Conservation (phyloP, 176 grass and related monocot species). For the Dactylis glomerata region DNA sequence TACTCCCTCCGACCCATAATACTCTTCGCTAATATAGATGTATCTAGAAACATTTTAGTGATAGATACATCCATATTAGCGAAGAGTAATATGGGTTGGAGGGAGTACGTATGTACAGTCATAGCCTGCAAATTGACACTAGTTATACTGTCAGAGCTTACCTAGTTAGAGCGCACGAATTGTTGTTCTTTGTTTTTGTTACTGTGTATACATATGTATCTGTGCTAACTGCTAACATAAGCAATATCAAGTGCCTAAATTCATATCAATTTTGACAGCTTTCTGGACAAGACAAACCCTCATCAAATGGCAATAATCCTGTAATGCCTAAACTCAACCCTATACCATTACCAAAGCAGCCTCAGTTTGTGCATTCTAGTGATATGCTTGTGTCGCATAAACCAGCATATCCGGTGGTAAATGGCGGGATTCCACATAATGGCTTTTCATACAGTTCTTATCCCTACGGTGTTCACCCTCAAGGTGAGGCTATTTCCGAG, state of each 20-base stretch:
- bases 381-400: conserved; percentile 32
- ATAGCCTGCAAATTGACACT: neutral
- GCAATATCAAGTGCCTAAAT: neutral
- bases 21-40: no score
- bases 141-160: neutral
- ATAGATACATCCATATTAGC: no score
- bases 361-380: conserved; percentile 27
- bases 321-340: conserved; percentile 50
- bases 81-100: no score
- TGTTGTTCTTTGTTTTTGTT: neutral
- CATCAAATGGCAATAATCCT: conserved; percentile 44
- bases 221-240: neutral
- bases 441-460: conserved; percentile 5
- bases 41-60: no score
- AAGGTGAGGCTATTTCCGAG: conserved; percentile 36
- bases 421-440: conserved; percentile 20
- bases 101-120: neutral
- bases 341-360: conserved; percentile 45
- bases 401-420: conserved; percentile 44
- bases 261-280: conserved; percentile 44
- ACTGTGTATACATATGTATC: neutral
- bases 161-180: neutral
- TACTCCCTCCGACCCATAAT: no score
- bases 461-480: conserved; percentile 28
- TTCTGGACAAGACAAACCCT: conserved; percentile 59